A percentile compares a stretch with the other conserved stretches of the same genome.
Evolutionary conservation across 768 basidiomycete species (phyloP).

Genomic region (Collybia nuda): DNA sequence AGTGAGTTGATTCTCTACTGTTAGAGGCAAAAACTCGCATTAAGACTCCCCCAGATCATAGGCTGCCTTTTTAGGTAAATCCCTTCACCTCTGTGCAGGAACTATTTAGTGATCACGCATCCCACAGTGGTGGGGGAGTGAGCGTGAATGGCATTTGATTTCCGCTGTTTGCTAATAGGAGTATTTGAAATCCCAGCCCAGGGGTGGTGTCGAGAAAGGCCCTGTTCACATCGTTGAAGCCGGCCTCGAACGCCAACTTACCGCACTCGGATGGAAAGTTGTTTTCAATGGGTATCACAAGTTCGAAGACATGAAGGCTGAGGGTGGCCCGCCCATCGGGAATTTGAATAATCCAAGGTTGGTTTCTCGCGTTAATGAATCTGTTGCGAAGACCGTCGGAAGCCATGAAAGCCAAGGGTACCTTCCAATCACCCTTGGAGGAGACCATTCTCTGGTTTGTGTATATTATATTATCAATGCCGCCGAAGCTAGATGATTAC

Average conservation of each 20-base stretch:
- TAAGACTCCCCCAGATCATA: slow-evolving; percentile 58
- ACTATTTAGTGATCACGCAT: slow-evolving; percentile 4
- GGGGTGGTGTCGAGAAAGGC: slow-evolving; percentile 79
- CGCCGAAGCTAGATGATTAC: neutral
- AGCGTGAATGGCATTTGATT: slow-evolving; percentile 14
- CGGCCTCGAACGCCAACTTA: slow-evolving; percentile 76
- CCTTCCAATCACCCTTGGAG: slow-evolving; percentile 89
- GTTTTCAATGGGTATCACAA: slow-evolving; percentile 87
- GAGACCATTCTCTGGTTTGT: slow-evolving; percentile 90
- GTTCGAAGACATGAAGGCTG: slow-evolving; percentile 70
- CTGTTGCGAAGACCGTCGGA: slow-evolving; percentile 76
- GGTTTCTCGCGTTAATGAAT: slow-evolving; percentile 79
- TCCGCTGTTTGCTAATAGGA: neutral
- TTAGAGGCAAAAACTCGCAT: neutral
- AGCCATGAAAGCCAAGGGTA: slow-evolving; percentile 74
- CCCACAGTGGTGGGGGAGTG: slow-evolving; percentile 64
- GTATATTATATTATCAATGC: slow-evolving; percentile 1
- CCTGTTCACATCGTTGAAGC: slow-evolving; percentile 89
- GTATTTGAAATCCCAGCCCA: slow-evolving; percentile 50
- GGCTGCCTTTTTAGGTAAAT: slow-evolving; percentile 94
- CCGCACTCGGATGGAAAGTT: slow-evolving; percentile 86
- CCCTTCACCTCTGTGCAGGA: slow-evolving; percentile 6
- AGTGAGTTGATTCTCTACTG: slow-evolving; percentile 45
- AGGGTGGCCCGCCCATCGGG: slow-evolving; percentile 77
- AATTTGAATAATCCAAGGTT: slow-evolving; percentile 87